These are phyloP conservation scores for Passalora sequoiae DNA, from an alignment of 2,329 filamentous ascomycete genomes.

Conservation along the genomic window DNA sequence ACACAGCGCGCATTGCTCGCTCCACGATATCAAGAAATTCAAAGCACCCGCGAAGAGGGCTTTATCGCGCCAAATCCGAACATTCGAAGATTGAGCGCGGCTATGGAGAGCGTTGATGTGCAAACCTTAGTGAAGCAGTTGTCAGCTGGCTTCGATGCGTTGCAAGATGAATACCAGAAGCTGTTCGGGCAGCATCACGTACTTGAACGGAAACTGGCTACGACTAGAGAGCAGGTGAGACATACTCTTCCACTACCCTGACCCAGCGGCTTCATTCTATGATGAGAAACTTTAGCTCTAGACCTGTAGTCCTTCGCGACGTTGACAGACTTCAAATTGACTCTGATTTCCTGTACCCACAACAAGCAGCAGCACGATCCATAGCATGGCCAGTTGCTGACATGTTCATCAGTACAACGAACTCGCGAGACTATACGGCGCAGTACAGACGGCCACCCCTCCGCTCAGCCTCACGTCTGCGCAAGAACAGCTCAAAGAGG, in stretches of 20 bases:
- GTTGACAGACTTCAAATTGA: constrained; percentile 44
- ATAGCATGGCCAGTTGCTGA: constrained; percentile 14
- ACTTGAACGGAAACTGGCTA: constrained; percentile 45
- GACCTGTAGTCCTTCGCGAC: constrained; percentile 45
- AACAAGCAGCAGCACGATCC: background rate
- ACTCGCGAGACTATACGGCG: constrained; percentile 28
- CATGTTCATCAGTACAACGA: constrained; percentile 30
- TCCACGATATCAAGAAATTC: background rate
- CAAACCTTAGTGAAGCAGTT: constrained; percentile 38
- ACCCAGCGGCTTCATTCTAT: constrained; percentile 15
- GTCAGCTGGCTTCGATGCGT: constrained; percentile 42
- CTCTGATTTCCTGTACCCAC: constrained; percentile 33
- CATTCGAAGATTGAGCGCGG: background rate
- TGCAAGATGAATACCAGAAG: constrained; percentile 45
- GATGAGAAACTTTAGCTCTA: constrained; percentile 47
- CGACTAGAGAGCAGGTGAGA: constrained; percentile 47
- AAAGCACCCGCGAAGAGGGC: background rate
- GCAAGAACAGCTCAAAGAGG: constrained; percentile 19
- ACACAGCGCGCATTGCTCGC: background rate
- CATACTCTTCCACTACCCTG: constrained; percentile 4
- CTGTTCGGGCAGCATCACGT: constrained; percentile 41
- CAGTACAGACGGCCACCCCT: constrained; percentile 24
- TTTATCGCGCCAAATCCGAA: background rate
- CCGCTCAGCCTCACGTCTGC: constrained; percentile 33
- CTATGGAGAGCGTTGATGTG: constrained; percentile 16